These are phyloP conservation scores for Apiotrichum montevideense DNA, from an alignment of 1,284 basidiomycete species.

Conservation along the genomic window DNA sequence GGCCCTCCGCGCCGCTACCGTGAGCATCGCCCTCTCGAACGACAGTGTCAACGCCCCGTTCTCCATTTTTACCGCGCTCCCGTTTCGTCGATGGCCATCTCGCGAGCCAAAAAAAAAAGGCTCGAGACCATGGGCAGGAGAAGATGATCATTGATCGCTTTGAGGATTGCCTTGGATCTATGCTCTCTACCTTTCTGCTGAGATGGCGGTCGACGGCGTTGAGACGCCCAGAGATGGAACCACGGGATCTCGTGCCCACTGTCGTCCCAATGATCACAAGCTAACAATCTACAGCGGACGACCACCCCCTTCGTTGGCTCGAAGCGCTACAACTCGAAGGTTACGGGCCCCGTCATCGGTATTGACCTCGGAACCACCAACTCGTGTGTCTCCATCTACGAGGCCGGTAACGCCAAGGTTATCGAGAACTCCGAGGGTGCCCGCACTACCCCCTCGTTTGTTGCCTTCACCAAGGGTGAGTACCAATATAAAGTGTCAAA, in stretches of 20 bases:
- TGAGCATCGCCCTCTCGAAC: conserved; percentile 10
- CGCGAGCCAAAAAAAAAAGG: background rate
- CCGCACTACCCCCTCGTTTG: conserved; percentile 94
- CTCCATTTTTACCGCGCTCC: background rate
- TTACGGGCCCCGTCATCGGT: conserved; percentile 51
- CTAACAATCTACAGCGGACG: conserved; percentile 23
- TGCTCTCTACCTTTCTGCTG: too few species aligned
- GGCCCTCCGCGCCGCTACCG: conserved; percentile 22
- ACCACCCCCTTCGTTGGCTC: conserved; percentile 31
- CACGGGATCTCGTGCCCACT: background rate
- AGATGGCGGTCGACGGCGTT: too few species aligned
- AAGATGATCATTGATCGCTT: too few species aligned
- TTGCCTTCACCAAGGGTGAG: conserved; percentile 87
- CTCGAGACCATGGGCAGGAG: too few species aligned
- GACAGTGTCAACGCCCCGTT: background rate
- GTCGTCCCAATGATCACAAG: background rate
- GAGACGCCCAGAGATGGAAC: too few species aligned
- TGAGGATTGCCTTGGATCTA: too few species aligned
- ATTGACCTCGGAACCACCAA: conserved; percentile 56
- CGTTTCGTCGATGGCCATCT: background rate
- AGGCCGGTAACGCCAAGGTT: conserved; percentile 88
- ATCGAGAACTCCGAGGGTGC: conserved; percentile 98
- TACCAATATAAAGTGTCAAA: conserved; percentile 5
- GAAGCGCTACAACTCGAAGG: conserved; percentile 49
- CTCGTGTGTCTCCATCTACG: conserved; percentile 92